These are phyloP conservation scores for Inga leiocalycina DNA, from an alignment of 306 rosid genomes.

Conservation along the genomic window DNA sequence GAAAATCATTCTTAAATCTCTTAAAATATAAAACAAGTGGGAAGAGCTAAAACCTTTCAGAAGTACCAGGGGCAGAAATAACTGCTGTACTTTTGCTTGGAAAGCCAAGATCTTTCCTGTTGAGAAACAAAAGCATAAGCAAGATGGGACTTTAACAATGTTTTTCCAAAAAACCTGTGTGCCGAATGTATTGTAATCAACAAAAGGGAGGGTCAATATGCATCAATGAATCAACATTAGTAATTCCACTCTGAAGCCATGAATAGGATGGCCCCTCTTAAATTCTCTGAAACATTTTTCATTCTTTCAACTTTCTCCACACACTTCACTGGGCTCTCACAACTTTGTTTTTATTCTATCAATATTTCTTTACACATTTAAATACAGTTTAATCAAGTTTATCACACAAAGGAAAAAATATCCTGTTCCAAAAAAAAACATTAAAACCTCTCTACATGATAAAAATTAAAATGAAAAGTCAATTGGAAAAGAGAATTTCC, in stretches of 20 bases:
- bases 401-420: background rate
- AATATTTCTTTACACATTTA: background rate
- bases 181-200: background rate
- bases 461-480: background rate
- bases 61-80: conserved; percentile 68
- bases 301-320: background rate
- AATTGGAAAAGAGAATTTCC: conserved; percentile 15
- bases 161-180: background rate
- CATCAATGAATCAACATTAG: background rate
- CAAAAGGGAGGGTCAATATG: background rate
- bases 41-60: conserved; percentile 71
- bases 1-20: conserved; percentile 10
- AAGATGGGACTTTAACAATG: conserved; percentile 32
- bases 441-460: background rate
- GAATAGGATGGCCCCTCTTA: background rate
- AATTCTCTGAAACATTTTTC: background rate
- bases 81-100: conserved; percentile 58
- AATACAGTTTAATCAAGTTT: background rate
- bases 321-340: background rate
- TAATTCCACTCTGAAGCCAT: background rate
- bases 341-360: background rate
- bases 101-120: conserved; percentile 69
- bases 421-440: background rate
- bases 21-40: conserved; percentile 21
- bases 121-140: conserved; percentile 33